Conservation (phyloP, 176 grass and related monocot genomes). For the Neostapfia colusana region DNA sequence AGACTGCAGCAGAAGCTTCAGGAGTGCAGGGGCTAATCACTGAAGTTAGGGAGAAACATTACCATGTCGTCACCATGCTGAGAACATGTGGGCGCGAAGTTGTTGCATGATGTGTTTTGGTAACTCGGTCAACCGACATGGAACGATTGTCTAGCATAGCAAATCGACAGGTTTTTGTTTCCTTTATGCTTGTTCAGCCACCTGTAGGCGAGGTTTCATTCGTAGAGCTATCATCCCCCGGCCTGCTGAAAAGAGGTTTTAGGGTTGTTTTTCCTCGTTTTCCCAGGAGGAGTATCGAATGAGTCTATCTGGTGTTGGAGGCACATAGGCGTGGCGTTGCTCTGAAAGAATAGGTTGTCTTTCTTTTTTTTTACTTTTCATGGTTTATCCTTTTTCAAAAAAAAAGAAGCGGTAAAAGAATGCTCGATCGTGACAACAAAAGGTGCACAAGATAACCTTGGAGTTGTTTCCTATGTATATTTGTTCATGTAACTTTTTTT, state of each 20-base stretch:
- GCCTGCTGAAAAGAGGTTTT: constrained; percentile 42
- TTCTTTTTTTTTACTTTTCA: constrained; percentile 40
- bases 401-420: constrained; percentile 33
- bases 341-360: constrained; percentile 51
- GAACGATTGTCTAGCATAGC: constrained; percentile 51
- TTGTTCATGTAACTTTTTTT: background rate
- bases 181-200: constrained; percentile 43
- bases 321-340: constrained; percentile 45
- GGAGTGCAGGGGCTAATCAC: constrained; percentile 45
- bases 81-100: constrained; percentile 27
- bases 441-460: constrained; percentile 33
- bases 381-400: constrained; percentile 33
- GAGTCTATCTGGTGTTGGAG: constrained; percentile 47
- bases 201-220: constrained; percentile 35
- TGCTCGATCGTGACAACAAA: constrained; percentile 48
- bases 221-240: constrained; percentile 35
- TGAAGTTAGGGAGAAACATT: constrained; percentile 8
- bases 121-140: constrained; percentile 24
- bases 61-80: constrained; percentile 13
- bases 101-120: constrained; percentile 32
- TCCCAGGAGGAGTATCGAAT: constrained; percentile 43
- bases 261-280: constrained; percentile 53
- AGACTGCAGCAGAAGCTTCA: constrained; percentile 63
- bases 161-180: constrained; percentile 36
- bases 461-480: background rate